Evolutionary conservation across 805 yeast species (phyloP), one percentile per base, ranked within the genome.

Genomic region (Ogataea ramenticola): DNA sequence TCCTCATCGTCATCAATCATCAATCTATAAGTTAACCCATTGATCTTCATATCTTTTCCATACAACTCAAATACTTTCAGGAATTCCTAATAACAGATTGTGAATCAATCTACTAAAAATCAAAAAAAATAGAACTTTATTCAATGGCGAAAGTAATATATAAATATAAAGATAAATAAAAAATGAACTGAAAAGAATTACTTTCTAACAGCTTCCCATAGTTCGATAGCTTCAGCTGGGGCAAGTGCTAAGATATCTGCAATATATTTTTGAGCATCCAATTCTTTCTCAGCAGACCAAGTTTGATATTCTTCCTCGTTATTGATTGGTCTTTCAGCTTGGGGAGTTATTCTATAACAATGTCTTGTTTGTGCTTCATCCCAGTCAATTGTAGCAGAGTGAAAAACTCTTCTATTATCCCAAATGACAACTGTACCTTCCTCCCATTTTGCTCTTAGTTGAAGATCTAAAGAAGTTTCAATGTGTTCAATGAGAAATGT

Each of bases 311-410:
- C 66, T 42, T 60, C 59, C 44, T 60, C 53, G 42, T 53, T 52
- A 7, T 54, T 60, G 35, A 61, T 52, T 2, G 93, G 91, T 57
- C 82, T 70, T 61, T 85, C 91, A 17, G 82, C 90, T 53, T 76
- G 75, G 3, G 85, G 80, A 16, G 89, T 82, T 46, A 84, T 75
- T 61, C 91, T 74, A 56, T 79, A 79, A 10, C 85, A 86, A 52
- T 84, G 91, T 61, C 93, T 75, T 21, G 77, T 69, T 34, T 72
- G 75, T 16, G 83, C 80, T 39, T 75, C 70, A 51, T 75, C 82
- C 82, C 86, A 84, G 54, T 85, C 91, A 44, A 77, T 73, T n/a
- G 80, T 70, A n/a, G 89, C 88, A 14, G 85, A 68, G 60, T 85
- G 93, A 22, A 75, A 64, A 10, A 79, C 74, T 56, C 82, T 69